Evolutionary conservation across 345 rosid genomes (phyloP), one percentile per base, ranked within the genome.

Genomic region (Litchi chinensis): DNA sequence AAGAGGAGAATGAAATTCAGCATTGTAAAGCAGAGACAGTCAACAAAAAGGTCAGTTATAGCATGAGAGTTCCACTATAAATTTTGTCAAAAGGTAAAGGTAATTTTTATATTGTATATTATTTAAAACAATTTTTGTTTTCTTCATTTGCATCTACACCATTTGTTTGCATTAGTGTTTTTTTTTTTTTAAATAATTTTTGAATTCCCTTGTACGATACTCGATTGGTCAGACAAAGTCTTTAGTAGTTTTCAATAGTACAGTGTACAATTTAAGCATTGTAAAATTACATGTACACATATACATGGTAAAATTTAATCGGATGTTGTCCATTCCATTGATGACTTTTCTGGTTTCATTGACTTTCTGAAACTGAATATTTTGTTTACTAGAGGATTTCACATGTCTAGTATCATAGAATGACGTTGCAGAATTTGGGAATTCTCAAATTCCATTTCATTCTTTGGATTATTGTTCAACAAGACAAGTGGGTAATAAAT

Each of bases 1-100:
- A 89, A 85, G 83, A 84, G 85, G 79, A 89, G 90, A 82, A 82
- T 77, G 79, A 89, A 86, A 82, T 74, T 57, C 74, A 90, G 77
- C 70, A 16, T 85, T n/a, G 81, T 72, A 75, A 94, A 87, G 80
- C 90, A 80, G 44, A 86, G 88, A 85, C 93, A 83, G 71, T 65
- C 84, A 10, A 68, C 83, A 5, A 85, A 78, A 80, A 82, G 82
- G 83, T 60, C 85, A 5, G 76, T 60, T 40, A 73, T 40, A 65
- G 82, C 68, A 21, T 87, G 80, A 82, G 76, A 69, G n/a, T 67
- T 9, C 39, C 64, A 37, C 41, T 50, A 37, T 74, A 52, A 24
- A 56, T 71, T 68, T 0, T 5, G n/a, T 21, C 19, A 56, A 76
- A 76, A 52, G 24, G 19, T n/a, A 22, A 40, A 37, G 22, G 19